phyloP scores from a whole-genome alignment of 805 yeast genomes.

The Maudiozyma barnettii region DNA sequence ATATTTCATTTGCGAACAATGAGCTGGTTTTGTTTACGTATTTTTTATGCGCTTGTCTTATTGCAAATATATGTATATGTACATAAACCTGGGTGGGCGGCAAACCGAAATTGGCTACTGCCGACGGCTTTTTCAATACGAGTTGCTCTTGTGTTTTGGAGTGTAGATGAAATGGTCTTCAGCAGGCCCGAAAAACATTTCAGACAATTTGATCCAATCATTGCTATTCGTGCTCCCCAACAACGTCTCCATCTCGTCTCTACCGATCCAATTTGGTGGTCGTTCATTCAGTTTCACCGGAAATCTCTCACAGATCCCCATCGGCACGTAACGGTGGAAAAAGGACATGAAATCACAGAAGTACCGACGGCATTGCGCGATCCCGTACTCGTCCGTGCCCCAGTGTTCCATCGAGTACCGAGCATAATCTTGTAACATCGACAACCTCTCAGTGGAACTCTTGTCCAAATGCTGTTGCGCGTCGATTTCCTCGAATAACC shows the following conservation, averaged over 20 bases:
- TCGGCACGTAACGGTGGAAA: slow-evolving; percentile 89
- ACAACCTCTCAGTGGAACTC: slow-evolving; percentile 81
- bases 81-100: no score
- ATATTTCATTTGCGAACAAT: no score
- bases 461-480: slow-evolving; percentile 84
- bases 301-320: slow-evolving; percentile 78
- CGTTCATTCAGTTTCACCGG: slow-evolving; percentile 89
- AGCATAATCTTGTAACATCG: slow-evolving; percentile 58
- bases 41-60: no score
- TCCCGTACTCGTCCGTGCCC: slow-evolving; percentile 96
- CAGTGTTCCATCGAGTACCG: slow-evolving; percentile 86
- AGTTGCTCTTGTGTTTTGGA: slow-evolving; percentile 93
- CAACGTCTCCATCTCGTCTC: slow-evolving; percentile 85
- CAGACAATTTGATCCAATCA: slow-evolving; percentile 95
- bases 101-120: background rate
- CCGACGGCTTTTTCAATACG: slow-evolving; percentile 30
- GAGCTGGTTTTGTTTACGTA: no score
- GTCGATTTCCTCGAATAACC: slow-evolving; percentile 96
- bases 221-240: slow-evolving; percentile 75
- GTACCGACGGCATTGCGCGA: slow-evolving; percentile 77
- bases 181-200: slow-evolving; percentile 87
- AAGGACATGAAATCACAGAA: slow-evolving; percentile 91
- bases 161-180: slow-evolving; percentile 64
- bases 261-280: slow-evolving; percentile 87
- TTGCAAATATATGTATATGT: no score